Evolutionary conservation across 177 flowering plant genomes (phyloP).

Genomic region (Vitis hybrid): DNA sequence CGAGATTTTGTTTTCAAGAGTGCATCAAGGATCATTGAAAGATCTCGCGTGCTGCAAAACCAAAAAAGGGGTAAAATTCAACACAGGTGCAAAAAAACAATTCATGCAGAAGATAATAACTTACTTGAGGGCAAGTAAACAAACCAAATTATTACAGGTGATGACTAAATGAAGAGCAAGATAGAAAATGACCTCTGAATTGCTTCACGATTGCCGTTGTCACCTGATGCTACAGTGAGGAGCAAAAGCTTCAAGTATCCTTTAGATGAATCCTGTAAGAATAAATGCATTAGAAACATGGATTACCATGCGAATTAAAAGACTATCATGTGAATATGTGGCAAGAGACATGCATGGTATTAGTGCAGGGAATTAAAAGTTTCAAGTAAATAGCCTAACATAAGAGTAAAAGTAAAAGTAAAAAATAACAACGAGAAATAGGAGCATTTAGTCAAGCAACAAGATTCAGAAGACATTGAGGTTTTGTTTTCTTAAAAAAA

Average conservation of each 20-base stretch:
- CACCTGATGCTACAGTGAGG: conserved; percentile 90
- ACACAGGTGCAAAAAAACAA: background rate
- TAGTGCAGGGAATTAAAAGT: no score
- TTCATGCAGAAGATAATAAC: background rate
- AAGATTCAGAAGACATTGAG: no score
- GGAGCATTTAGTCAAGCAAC: no score
- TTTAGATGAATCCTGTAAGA: conserved; percentile 74
- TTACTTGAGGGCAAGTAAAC: no score
- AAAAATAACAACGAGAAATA: no score
- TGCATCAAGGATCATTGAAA: conserved; percentile 97
- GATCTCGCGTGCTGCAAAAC: conserved; percentile 82
- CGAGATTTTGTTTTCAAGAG: conserved; percentile 86
- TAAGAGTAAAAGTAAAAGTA: no score
- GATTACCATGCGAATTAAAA: background rate
- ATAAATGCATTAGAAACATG: conserved; percentile 10
- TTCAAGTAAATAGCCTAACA: no score
- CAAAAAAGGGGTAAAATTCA: conserved; percentile 2
- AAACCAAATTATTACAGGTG: background rate
- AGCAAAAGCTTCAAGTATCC: conserved; percentile 93
- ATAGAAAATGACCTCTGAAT: conserved; percentile 68
- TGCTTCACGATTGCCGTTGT: conserved; percentile 66
- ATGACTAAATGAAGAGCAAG: conserved; percentile 6
- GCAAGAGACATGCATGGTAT: background rate
- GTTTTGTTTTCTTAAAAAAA: no score
- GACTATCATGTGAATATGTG: background rate